Base-by-base conservation (phyloP, 1,284 basidiomycete genomes). In the Pseudozyma sp. region DNA sequence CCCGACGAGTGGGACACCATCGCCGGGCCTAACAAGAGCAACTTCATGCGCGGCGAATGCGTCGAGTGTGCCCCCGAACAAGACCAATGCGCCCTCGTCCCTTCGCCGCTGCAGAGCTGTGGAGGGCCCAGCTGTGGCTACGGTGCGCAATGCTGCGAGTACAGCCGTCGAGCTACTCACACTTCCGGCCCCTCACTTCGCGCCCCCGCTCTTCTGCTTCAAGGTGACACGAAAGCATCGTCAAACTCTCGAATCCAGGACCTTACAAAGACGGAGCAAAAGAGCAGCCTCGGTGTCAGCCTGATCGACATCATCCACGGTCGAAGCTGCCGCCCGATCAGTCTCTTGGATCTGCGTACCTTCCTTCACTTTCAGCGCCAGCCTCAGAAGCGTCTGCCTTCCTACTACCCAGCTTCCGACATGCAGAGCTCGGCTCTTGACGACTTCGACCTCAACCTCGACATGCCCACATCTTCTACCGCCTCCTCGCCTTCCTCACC, bases 241-340 rank as follows among this genome's bases (percentile, higher is more conserved):
- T 44, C 43, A n/a, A 45, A 24, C 33, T 50, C 54, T 33, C 52
- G 56, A 35, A 68, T 69, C 19, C 48, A 55, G 7, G 48, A 56
- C 16, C 35, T 69, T 13, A 56, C 56, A 35, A 69, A 60, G 24
- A 30, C 33, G 1, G 68, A 71, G 17, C 51, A 58, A 4, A 66
- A 59, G 16, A 55, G 48, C 52, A 60, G 50, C 16, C 40, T 74
- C 16, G 71, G 71, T 14, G 68, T 79, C 56, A 70, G 71, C n/a
- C 64, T 79, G 30, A 56, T 65, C 34, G 74, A 79, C 63, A 77
- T 79, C 57, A 66, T 79, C 29, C 70, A 77, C 39, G 65, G 77
- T 35, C 60, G 77, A 39, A 79, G 74, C 43, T 79, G 77, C 34
- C 70, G 74, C 9, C 77, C 77, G 8, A 77, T 79, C 49, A 74